These are phyloP conservation scores for Venturia effusa DNA, from an alignment of 2,329 filamentous ascomycete species.

Conservation along the genomic window DNA sequence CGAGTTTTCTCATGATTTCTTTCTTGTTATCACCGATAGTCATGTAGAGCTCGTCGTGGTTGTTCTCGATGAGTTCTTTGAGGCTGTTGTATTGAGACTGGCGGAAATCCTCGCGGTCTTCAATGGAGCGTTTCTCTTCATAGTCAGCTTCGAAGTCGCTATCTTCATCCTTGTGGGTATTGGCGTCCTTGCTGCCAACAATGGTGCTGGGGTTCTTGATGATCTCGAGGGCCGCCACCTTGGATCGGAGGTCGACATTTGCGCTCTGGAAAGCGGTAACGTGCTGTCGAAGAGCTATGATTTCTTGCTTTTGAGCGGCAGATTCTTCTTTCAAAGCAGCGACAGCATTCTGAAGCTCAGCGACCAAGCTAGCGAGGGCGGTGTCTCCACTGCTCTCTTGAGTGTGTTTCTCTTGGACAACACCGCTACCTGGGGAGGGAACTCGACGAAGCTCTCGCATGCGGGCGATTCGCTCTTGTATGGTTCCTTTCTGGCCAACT, in stretches of 20 bases:
- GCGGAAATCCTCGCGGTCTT: not conserved
- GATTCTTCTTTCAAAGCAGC: not conserved
- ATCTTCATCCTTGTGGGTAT: not conserved
- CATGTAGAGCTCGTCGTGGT: not conserved
- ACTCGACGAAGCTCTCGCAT: not conserved
- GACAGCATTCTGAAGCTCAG: not conserved
- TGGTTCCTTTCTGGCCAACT: not conserved
- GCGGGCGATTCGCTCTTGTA: not conserved
- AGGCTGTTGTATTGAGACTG: not conserved
- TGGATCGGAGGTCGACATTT: not conserved
- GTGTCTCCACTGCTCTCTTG: not conserved
- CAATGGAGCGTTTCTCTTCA: not conserved
- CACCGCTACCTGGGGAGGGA: no score
- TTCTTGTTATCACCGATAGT: not conserved
- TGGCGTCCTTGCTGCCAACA: not conserved
- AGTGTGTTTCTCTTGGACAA: no score
- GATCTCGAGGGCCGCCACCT: not conserved
- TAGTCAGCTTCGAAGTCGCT: not conserved
- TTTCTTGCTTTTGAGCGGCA: not conserved
- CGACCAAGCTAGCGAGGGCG: not conserved
- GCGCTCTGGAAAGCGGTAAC: not conserved
- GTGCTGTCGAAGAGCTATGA: not conserved
- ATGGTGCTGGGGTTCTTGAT: no score
- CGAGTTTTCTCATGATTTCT: not conserved
- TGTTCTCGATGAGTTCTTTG: not conserved